Conservation (phyloP, 495 filamentous ascomycete species). For the Penicillium psychrofluorescens region DNA sequence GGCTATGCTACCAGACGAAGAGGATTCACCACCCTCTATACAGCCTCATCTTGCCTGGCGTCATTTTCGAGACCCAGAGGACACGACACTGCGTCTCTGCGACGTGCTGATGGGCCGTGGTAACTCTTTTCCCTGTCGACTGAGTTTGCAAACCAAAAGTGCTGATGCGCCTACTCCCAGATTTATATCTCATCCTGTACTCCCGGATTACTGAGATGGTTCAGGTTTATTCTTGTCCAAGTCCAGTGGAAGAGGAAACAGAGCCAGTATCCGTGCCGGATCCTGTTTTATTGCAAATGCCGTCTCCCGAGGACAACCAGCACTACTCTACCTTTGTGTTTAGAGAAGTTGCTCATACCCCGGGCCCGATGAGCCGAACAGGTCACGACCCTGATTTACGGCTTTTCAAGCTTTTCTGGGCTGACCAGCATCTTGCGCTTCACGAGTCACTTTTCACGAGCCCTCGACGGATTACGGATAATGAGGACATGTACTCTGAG, state of each 20-base stretch:
- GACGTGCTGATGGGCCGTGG: slow-evolving; percentile 21
- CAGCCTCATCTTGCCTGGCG: slow-evolving; percentile 30
- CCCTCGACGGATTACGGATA: slow-evolving; percentile 3
- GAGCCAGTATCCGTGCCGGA: slow-evolving; percentile 23
- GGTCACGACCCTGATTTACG: slow-evolving; percentile 13
- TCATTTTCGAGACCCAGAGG: slow-evolving; percentile 39
- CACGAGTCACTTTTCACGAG: slow-evolving; percentile 26
- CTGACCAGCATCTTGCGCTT: slow-evolving; percentile 26
- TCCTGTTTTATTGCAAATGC: slow-evolving; percentile 33
- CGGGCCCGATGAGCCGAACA: slow-evolving; percentile 4
- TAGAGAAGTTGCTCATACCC: slow-evolving; percentile 23
- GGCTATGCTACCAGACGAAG: not conserved
- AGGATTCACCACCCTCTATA: slow-evolving; percentile 8
- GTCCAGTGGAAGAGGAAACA: slow-evolving; percentile 7
- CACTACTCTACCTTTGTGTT: slow-evolving; percentile 30
- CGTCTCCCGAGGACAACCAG: slow-evolving; percentile 5
- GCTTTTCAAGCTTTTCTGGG: slow-evolving; percentile 31
- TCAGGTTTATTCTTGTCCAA: slow-evolving; percentile 28
- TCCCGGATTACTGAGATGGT: slow-evolving; percentile 34
- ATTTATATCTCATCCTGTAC: slow-evolving; percentile 32
- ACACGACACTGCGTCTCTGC: slow-evolving; percentile 33
- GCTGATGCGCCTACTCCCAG: slow-evolving; percentile 1
- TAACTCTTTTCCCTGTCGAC: slow-evolving; percentile 5
- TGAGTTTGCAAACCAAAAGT: not conserved
- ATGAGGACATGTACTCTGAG: slow-evolving; percentile 4